Conservation (phyloP, 2,329 filamentous ascomycete species). For the Fusarium neocosmosporiellum region DNA sequence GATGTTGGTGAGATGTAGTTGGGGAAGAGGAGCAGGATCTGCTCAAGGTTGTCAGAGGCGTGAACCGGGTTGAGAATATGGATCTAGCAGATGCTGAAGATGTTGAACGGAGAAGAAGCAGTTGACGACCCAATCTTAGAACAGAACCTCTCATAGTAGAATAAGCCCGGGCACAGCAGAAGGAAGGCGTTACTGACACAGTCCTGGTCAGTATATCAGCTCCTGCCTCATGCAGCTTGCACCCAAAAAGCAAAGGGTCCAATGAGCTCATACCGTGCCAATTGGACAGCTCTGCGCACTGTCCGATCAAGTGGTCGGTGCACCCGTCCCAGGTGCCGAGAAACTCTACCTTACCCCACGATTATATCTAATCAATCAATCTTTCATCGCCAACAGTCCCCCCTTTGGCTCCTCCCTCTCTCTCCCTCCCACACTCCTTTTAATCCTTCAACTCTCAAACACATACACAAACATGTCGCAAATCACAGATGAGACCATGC, state of each 20-base stretch:
- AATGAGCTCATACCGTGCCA: constrained; percentile 51
- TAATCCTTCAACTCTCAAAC: not conserved
- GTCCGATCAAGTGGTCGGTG: constrained; percentile 9
- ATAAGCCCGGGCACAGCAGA: not conserved
- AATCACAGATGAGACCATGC: constrained; percentile 80
- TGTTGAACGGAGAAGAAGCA: not conserved
- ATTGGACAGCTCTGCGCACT: constrained; percentile 13
- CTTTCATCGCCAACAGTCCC: constrained; percentile 27
- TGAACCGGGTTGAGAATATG: not conserved
- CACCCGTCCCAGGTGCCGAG: not conserved
- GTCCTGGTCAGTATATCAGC: not conserved
- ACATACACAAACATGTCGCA: constrained; percentile 58
- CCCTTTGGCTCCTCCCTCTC: not conserved
- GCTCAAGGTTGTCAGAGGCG: not conserved
- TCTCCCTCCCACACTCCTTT: not conserved
- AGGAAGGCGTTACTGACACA: not conserved
- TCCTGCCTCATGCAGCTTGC: not conserved
- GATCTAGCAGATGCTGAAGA: not conserved
- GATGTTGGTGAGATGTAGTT: not conserved
- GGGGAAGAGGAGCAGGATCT: constrained; percentile 35
- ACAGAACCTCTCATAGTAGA: constrained; percentile 30
- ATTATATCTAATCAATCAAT: constrained; percentile 53
- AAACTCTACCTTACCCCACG: constrained; percentile 33
- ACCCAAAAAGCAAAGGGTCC: constrained; percentile 21
- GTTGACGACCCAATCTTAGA: constrained; percentile 13